phyloP scores from a whole-genome alignment of 2,329 filamentous ascomycete species.

The Sporothrix variecibatus region DNA sequence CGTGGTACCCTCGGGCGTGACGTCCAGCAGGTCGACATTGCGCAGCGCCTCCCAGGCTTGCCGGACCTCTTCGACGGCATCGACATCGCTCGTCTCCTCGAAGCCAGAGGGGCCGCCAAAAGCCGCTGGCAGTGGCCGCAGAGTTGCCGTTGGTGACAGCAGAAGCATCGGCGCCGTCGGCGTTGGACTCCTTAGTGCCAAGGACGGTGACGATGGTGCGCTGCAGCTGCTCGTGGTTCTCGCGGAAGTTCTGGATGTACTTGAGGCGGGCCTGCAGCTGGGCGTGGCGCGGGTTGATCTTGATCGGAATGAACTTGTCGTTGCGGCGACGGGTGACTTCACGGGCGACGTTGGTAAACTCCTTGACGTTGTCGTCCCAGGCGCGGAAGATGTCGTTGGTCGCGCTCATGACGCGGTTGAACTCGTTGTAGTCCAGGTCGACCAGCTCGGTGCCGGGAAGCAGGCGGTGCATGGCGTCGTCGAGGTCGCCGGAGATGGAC shows the following conservation, averaged over 20 bases:
- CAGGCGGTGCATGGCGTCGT: constrained; percentile 80
- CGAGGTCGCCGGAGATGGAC: constrained; percentile 91
- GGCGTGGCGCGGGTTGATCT: constrained; percentile 83
- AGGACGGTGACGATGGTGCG: constrained; percentile 97
- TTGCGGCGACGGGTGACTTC: constrained; percentile 91
- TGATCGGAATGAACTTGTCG: constrained; percentile 98
- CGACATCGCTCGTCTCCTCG: constrained; percentile 95
- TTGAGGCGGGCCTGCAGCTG: constrained; percentile 88
- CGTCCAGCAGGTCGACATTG: constrained; percentile 93
- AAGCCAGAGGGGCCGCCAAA: constrained; percentile 53
- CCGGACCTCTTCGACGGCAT: constrained; percentile 93
- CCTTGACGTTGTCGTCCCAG: constrained; percentile 96
- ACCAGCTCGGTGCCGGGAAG: constrained; percentile 86
- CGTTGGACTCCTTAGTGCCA: constrained; percentile 63
- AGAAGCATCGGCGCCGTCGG: constrained; percentile 61
- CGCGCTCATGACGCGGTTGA: constrained; percentile 78
- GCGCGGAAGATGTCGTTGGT: constrained; percentile 84
- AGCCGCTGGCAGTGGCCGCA: not conserved
- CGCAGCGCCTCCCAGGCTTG: constrained; percentile 93
- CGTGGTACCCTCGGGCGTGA: constrained; percentile 84
- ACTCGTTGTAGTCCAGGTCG: constrained; percentile 89
- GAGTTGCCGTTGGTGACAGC: constrained; percentile 32
- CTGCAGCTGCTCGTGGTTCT: constrained; percentile 97
- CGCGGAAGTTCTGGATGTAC: constrained; percentile 91
- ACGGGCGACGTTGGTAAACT: constrained; percentile 95